These are phyloP conservation scores for Epichloe bromicola DNA, from an alignment of 2,329 filamentous ascomycete species.

Conservation along the genomic window DNA sequence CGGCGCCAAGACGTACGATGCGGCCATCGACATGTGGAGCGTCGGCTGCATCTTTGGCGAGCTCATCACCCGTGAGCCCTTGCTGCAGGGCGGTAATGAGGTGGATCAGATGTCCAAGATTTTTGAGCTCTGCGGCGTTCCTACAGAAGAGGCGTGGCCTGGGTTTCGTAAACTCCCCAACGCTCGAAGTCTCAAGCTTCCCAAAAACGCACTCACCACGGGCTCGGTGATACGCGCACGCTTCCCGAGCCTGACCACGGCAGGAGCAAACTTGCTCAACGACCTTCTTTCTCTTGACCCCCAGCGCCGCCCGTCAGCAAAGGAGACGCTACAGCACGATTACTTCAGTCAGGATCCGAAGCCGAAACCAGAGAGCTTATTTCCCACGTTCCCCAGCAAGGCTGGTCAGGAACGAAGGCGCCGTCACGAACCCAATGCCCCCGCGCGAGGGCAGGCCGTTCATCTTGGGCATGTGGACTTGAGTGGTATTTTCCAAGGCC, in stretches of 20 bases:
- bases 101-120: slow-evolving; percentile 81
- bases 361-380: slow-evolving; percentile 82
- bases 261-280: slow-evolving; percentile 58
- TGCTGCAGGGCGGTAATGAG: slow-evolving; percentile 84
- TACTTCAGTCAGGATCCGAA: slow-evolving; percentile 87
- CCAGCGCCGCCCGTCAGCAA: slow-evolving; percentile 52
- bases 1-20: slow-evolving; percentile 61
- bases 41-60: slow-evolving; percentile 93
- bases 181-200: slow-evolving; percentile 64
- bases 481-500: slow-evolving; percentile 55
- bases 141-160: slow-evolving; percentile 74
- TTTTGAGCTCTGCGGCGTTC: slow-evolving; percentile 79
- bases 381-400: slow-evolving; percentile 93
- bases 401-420: slow-evolving; percentile 79
- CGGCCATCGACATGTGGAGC: slow-evolving; percentile 86
- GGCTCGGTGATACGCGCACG: slow-evolving; percentile 54
- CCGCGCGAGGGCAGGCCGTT: slow-evolving; percentile 57
- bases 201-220: slow-evolving; percentile 28
- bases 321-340: slow-evolving; percentile 60
- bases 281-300: slow-evolving; percentile 66
- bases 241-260: slow-evolving; percentile 69
- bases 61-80: slow-evolving; percentile 66
- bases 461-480: slow-evolving; percentile 48
- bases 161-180: slow-evolving; percentile 78
- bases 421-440: slow-evolving; percentile 64